phyloP scores from a whole-genome alignment of 2,329 filamentous ascomycete genomes.

The Dryadomyces quercivorus region DNA sequence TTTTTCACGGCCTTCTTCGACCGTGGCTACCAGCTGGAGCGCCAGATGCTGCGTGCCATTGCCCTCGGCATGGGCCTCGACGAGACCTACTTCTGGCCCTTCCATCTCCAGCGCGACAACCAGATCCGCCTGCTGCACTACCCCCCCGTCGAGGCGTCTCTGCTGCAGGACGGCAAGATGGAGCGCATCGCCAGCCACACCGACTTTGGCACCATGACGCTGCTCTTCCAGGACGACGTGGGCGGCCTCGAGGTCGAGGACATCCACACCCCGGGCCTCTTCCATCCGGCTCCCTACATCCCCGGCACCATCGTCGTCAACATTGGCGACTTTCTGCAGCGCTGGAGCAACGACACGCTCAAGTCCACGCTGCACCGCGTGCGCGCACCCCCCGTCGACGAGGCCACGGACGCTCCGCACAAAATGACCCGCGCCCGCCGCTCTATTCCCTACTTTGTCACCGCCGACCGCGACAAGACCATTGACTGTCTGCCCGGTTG shows the following conservation, averaged over 20 bases:
- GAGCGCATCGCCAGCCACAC: constrained; percentile 19
- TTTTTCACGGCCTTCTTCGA: constrained; percentile 21
- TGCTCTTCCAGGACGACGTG: constrained; percentile 30
- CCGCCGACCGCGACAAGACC: constrained; percentile 31
- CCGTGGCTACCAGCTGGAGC: constrained; percentile 16
- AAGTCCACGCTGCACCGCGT: constrained; percentile 41
- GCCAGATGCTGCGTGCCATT: constrained; percentile 18
- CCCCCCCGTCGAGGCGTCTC: constrained; percentile 19
- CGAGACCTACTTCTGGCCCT: constrained; percentile 12
- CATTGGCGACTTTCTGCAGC: constrained; percentile 69
- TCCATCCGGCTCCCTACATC: constrained; percentile 22
- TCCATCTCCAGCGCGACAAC: constrained; percentile 42
- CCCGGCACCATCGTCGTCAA: constrained; percentile 50
- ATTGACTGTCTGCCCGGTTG: constrained; percentile 39
- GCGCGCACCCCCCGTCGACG: constrained; percentile 7
- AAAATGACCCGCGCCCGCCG: constrained; percentile 37
- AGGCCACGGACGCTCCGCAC: constrained; percentile 18
- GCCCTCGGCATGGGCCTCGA: constrained; percentile 21
- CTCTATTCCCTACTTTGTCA: constrained; percentile 47
- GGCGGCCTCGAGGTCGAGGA: constrained; percentile 32
- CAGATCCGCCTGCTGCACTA: constrained; percentile 50
- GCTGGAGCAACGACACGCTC: constrained; percentile 64
- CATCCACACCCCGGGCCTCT: constrained; percentile 21
- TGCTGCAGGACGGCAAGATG: constrained; percentile 16
- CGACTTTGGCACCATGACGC: constrained; percentile 28